Evolutionary conservation across 495 filamentous ascomycete genomes (phyloP), one percentile per base, ranked within the genome.

Genomic region (Friedmanniomyces endolithicus): DNA sequence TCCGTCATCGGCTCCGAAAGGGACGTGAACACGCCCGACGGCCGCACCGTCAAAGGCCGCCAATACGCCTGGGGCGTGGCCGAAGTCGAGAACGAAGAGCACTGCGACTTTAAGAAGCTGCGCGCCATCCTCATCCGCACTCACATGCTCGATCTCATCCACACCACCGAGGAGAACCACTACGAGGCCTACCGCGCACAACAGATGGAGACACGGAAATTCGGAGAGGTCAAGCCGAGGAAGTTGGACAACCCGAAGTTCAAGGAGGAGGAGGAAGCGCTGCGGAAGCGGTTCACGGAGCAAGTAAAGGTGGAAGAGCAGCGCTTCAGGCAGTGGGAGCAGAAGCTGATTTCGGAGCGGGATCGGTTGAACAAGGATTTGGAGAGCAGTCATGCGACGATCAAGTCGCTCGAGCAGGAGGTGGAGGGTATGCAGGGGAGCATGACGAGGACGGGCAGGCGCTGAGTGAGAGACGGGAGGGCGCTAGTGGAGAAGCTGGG

Each of bases 31-130:
- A 94, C 89, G 39, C 79, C 79, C 66, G 92, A 98, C 68, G 86
- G 85, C 60, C 89, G 90, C 68, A 90, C 95, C 58, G 87, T 97
- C 64, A 98, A 97, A 79, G 92, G 92, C 60, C 92, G 92, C 50
- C 92, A 97, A 72, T 98, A 98, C 71, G 87, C 88, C 50, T 98
- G 92, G 92, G 92, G 92, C 75, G 92, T 97, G 59, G 92, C 94
- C 53, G 92, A 98, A 70, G 92, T 98, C 49, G 92, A 98, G 80
- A 97, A 98, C 70, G 92, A 98, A 71, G 92, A 97, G 58, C 92
- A 98, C 82, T 98, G 92, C 72, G 92, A 98, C 74, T 98, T 98
- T 75, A 98, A 98, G 85, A 98, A 98, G 77, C 85, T 98, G 57
- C 90, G 92, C 61, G 94, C 89, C 19, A 97, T 97, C 65, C 78